Percentiles rank a stretch among this genome's conserved stretches.
These are phyloP conservation scores for Fusarium subtropicale DNA, from an alignment of 2,329 filamentous ascomycete species.

Conservation along the genomic window DNA sequence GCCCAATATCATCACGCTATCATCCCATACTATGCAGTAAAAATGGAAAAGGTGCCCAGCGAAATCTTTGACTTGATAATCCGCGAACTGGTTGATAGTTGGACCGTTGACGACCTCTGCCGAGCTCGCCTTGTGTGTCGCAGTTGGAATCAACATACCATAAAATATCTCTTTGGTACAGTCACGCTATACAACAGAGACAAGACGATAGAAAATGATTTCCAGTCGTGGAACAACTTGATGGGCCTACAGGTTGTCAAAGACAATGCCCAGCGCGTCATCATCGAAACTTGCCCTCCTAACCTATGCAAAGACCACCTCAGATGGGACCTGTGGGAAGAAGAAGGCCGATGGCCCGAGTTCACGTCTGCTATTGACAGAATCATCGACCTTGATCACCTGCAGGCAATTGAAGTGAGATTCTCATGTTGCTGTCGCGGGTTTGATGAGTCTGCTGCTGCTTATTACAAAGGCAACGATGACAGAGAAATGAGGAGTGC, in stretches of 20 bases:
- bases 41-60: background rate
- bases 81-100: accelerated
- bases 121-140: background rate
- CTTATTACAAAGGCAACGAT: accelerated
- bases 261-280: background rate
- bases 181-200: background rate
- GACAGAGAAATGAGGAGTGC: background rate
- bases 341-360: background rate
- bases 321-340: background rate
- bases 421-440: background rate
- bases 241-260: background rate
- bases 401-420: background rate
- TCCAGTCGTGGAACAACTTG: background rate
- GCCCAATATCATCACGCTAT: background rate
- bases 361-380: background rate
- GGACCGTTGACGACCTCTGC: background rate
- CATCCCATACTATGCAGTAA: background rate
- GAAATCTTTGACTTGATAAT: background rate
- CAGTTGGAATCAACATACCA: background rate
- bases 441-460: no score
- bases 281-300: background rate
- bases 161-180: background rate
- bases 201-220: background rate
- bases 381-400: background rate
- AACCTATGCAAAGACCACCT: background rate